Evolutionary conservation across 2,329 filamentous ascomycete genomes (phyloP), one percentile per base, ranked within the genome.

Genomic region (Diaporthe caulivora): DNA sequence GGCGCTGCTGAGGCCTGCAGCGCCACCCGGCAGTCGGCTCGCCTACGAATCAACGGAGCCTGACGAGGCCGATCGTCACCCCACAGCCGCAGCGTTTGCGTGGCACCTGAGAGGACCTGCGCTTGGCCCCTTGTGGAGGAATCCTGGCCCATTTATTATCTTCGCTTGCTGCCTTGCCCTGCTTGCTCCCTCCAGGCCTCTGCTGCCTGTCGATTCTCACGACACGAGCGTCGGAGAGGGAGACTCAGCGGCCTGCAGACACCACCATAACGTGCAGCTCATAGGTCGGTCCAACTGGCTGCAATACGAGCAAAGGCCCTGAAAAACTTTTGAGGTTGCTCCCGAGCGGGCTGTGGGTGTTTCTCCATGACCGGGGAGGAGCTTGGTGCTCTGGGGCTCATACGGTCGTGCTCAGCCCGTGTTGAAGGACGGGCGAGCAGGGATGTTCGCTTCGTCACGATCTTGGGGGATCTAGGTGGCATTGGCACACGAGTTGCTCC

Each of bases 81-180:
- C 62, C 62, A 67, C 62, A 67, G 62, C 62, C 62, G 62, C 62
- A 67, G 47, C 62, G 47, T 67, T 67, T 67, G 62, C 62, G 62
- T 67, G 62, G 62, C 62, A 67, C 62, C 62, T 67, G 62, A 67
- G 62, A 65, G 62, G 62, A 65, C 62, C 62, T 49, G 62, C 62
- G 62, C 62, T 40, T 65, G 62, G 44, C 62, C 62, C 11, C 21
- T 34, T 21, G 21, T 65, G 60, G 26, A 67, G 44, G 44, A 53
- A 18, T 40, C 9, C 42, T 34, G 60, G 29, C 44, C 60, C 44
- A 34, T 29, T 37, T 60, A 60, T 60, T 60, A 60, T 60, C 49
- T 29, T 29, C 8, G 29, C 42, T 24, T 29, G 44, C 62, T 65
- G 62, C 42, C 60, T 65, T 49, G 44, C 42, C 34, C 60, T 24